phyloP scores from a whole-genome alignment of 805 yeast genomes.

The Hemisphaericaspora nanyangensis region DNA sequence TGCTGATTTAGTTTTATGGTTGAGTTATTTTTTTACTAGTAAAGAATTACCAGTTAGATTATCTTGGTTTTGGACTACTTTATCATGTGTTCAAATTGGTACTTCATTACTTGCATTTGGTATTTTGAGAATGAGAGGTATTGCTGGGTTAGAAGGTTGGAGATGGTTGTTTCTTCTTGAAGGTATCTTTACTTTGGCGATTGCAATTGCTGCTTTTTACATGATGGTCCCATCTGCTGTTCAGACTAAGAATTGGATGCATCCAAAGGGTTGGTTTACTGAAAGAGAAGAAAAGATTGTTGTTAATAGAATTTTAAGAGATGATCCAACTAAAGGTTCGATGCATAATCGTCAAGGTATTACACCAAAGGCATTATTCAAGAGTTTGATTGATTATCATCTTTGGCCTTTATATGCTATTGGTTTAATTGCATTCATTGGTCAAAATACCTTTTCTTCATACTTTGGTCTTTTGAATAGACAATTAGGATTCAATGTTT shows the following conservation, averaged over 20 bases:
- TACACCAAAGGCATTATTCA: conserved; percentile 32
- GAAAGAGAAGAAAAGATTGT: conserved; percentile 54
- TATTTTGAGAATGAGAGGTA: conserved; percentile 48
- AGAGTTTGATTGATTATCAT: conserved; percentile 46
- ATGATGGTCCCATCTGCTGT: conserved; percentile 37
- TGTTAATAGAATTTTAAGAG: conserved; percentile 56
- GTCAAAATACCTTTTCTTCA: conserved; percentile 13
- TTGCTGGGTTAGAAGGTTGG: conserved; percentile 51
- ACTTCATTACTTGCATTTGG: conserved; percentile 46
- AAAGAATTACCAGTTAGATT: conserved; percentile 56
- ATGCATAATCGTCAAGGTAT: conserved; percentile 61
- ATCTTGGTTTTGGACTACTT: conserved; percentile 39
- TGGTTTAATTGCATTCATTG: conserved; percentile 33
- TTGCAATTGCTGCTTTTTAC: conserved; percentile 44
- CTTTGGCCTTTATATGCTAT: conserved; percentile 29
- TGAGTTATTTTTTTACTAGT: conserved; percentile 62
- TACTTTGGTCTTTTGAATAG: conserved; percentile 11
- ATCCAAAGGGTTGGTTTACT: conserved; percentile 46
- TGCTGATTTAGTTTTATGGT: conserved; percentile 59
- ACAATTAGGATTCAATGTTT: conserved; percentile 20
- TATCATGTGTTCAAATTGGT: conserved; percentile 16
- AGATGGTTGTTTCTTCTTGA: conserved; percentile 60
- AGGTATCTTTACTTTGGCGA: conserved; percentile 49
- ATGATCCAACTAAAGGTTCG: conserved; percentile 60
- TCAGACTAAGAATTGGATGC: conserved; percentile 45